Percentiles rank a stretch among this genome's conserved stretches.
Conservation (phyloP, 1,284 basidiomycete genomes). For the Xerocomus tenax region DNA sequence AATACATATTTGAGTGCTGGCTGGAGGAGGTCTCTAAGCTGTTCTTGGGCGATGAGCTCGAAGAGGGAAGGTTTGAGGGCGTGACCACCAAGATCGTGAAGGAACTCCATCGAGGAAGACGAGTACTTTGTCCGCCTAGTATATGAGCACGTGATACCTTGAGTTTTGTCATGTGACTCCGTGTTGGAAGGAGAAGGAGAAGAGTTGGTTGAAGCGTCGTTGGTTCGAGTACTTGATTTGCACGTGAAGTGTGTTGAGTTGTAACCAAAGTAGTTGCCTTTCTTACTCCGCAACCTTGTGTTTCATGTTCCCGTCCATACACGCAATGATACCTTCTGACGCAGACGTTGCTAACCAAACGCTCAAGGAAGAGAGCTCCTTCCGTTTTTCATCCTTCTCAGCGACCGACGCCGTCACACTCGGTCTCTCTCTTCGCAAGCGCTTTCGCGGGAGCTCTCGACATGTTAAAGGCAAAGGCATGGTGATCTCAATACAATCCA, state of each 20-base stretch:
- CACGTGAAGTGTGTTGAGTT: neutral
- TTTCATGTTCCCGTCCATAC: slow-evolving; percentile 47
- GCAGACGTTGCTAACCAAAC: slow-evolving; percentile 64
- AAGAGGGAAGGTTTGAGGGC: slow-evolving; percentile 84
- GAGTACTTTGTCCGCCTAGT: too few relatives aligned
- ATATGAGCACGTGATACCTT: slow-evolving; percentile 21
- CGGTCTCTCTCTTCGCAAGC: slow-evolving; percentile 69
- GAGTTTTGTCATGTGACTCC: slow-evolving; percentile 25
- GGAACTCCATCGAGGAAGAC: slow-evolving; percentile 61
- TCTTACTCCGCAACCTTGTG: slow-evolving; percentile 10
- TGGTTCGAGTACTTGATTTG: too few relatives aligned
- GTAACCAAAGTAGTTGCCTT: neutral
- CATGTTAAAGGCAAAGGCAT: slow-evolving; percentile 70
- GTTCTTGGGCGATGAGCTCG: slow-evolving; percentile 92
- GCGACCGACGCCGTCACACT: slow-evolving; percentile 71
- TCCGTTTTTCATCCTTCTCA: slow-evolving; percentile 64
- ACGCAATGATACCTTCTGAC: slow-evolving; percentile 54
- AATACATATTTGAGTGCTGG: slow-evolving; percentile 94
- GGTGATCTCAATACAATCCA: slow-evolving; percentile 67
- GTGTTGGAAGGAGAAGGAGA: too few relatives aligned
- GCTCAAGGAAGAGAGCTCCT: slow-evolving; percentile 56
- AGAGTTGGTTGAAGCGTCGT: too few relatives aligned
- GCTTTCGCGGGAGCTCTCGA: slow-evolving; percentile 63
- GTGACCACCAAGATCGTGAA: slow-evolving; percentile 63
- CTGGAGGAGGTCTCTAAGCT: slow-evolving; percentile 85